These are phyloP conservation scores for Jacaranda copaia DNA, from an alignment of 257 asterid species.

Conservation along the genomic window DNA sequence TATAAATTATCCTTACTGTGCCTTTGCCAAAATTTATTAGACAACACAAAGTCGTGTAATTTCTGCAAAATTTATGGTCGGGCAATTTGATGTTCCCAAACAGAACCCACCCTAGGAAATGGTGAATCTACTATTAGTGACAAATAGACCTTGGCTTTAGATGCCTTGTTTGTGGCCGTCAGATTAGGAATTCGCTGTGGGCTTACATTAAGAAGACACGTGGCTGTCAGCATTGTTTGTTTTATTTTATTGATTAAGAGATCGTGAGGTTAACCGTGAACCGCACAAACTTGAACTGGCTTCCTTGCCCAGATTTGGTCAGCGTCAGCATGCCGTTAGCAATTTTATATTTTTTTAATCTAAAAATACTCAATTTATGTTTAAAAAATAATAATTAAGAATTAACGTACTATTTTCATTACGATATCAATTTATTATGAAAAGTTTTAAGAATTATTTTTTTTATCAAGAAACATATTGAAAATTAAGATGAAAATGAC, in stretches of 20 bases:
- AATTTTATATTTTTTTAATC: too few species aligned
- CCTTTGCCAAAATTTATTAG: not conserved
- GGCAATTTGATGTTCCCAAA: not conserved
- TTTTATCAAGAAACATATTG: too few species aligned
- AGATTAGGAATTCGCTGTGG: not conserved
- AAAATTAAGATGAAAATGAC: too few species aligned
- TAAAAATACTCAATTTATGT: too few species aligned
- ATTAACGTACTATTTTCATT: too few species aligned
- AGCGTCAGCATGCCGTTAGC: not conserved
- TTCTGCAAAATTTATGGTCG: not conserved
- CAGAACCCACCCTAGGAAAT: conserved; percentile 11
- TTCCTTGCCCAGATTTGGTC: not conserved
- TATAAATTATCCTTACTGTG: too few species aligned
- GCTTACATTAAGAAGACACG: not conserved
- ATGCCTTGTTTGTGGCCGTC: conserved; percentile 16
- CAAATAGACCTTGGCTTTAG: not conserved
- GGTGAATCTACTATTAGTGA: not conserved
- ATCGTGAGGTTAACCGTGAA: conserved; percentile 3
- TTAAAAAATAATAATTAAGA: too few species aligned
- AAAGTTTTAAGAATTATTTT: too few species aligned
- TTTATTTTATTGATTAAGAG: not conserved
- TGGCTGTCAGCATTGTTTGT: not conserved
- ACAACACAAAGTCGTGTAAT: not conserved
- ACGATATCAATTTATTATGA: too few species aligned
- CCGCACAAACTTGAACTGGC: not conserved